Evolutionary conservation across 495 filamentous ascomycete genomes (phyloP).

Genomic region (Amorphotheca resinae): DNA sequence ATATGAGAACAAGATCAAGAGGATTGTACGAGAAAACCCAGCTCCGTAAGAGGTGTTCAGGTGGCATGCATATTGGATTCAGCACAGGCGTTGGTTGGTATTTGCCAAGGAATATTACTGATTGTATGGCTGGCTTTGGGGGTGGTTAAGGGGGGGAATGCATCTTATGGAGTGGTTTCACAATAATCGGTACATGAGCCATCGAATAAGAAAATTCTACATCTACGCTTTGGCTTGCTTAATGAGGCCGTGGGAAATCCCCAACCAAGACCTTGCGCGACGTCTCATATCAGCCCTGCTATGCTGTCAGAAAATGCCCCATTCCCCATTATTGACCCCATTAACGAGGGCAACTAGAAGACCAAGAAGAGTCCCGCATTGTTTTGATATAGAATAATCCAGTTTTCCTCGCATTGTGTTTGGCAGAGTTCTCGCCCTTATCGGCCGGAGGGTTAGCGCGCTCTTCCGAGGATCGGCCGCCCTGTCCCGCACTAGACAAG

Average conservation of each 20-base stretch:
- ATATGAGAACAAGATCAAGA: conserved; percentile 78
- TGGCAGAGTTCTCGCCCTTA: no score
- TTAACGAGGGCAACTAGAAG: no score
- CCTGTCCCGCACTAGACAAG: neutral
- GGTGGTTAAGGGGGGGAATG: no score
- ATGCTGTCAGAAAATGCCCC: no score
- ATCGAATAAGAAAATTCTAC: neutral
- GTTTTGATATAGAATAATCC: no score
- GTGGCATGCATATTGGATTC: conserved; percentile 1
- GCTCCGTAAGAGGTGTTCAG: conserved; percentile 36
- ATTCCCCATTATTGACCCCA: no score
- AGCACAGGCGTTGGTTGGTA: conserved; percentile 9
- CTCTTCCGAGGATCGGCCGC: neutral
- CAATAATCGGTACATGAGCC: conserved; percentile 1
- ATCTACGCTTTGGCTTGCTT: neutral
- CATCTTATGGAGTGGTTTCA: neutral
- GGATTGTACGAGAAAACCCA: conserved; percentile 79
- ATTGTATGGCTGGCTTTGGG: neutral
- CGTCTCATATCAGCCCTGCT: no score
- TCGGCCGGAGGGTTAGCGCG: no score
- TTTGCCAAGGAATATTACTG: conserved; percentile 1
- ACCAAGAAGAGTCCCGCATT: no score
- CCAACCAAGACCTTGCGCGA: no score
- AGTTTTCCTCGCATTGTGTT: no score
- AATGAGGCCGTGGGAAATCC: no score